These are phyloP conservation scores for Sporisorium scitamineum DNA, from an alignment of 1,284 basidiomycete genomes.

Conservation along the genomic window DNA sequence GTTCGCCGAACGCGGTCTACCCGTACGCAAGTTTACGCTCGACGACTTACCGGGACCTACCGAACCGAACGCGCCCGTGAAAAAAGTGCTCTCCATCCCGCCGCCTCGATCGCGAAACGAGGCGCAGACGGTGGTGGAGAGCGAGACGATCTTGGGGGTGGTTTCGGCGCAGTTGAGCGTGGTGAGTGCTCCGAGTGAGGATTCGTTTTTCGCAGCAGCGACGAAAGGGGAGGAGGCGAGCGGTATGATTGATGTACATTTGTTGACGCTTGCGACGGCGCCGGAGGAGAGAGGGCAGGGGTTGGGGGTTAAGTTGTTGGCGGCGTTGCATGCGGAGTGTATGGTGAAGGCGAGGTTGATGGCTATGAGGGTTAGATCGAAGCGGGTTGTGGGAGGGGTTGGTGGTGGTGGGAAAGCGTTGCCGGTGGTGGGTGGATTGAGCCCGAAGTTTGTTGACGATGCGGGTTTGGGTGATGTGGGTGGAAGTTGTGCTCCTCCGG, in stretches of 20 bases:
- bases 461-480: not conserved
- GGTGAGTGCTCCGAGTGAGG: conserved; percentile 18
- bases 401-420: not conserved
- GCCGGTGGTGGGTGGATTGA: conserved; percentile 11
- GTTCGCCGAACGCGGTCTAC: conserved; percentile 30
- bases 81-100: conserved; percentile 51
- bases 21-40: conserved; percentile 6
- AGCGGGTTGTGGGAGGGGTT: not conserved
- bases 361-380: conserved; percentile 22
- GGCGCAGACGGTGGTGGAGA: conserved; percentile 20
- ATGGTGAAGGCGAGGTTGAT: conserved; percentile 29
- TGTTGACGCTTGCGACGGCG: conserved; percentile 55
- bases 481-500: not conserved
- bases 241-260: conserved; percentile 44
- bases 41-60: conserved; percentile 55
- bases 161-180: conserved; percentile 47
- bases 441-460: conserved; percentile 32
- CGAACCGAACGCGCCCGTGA: conserved; percentile 42
- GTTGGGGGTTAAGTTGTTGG: conserved; percentile 52
- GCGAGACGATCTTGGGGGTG: conserved; percentile 60
- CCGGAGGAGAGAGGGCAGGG: conserved; percentile 59
- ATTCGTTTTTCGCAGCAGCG: conserved; percentile 15
- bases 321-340: conserved; percentile 48
- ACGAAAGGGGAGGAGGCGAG: conserved; percentile 16
- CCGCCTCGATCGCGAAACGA: conserved; percentile 15